phyloP scores from a whole-genome alignment of 805 yeast genomes.

The Candida andamanensis region DNA sequence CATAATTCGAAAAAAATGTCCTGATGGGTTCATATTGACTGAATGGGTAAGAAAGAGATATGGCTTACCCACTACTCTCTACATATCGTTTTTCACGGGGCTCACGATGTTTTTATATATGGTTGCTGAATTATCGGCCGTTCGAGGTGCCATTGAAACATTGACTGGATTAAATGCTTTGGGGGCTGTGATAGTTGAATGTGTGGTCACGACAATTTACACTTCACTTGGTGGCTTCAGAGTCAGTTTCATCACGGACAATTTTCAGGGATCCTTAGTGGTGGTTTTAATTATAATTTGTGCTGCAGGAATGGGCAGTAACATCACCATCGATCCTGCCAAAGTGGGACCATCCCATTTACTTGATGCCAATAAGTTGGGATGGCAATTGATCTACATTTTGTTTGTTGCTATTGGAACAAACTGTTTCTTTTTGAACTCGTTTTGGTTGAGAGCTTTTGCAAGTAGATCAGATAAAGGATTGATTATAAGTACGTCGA shows the following conservation, averaged over 20 bases:
- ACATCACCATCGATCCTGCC: slow-evolving; percentile 61
- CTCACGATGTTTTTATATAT: slow-evolving; percentile 80
- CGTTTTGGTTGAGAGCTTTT: slow-evolving; percentile 92
- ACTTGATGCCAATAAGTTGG: slow-evolving; percentile 61
- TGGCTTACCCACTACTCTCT: slow-evolving; percentile 68
- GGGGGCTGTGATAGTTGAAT: slow-evolving; percentile 78
- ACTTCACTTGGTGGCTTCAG: slow-evolving; percentile 87
- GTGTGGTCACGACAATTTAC: slow-evolving; percentile 81
- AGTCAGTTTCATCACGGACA: slow-evolving; percentile 83
- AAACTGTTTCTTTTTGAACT: slow-evolving; percentile 84
- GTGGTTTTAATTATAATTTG: slow-evolving; percentile 63
- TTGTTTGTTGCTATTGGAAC: slow-evolving; percentile 82
- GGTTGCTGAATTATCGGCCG: slow-evolving; percentile 82
- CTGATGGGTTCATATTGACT: slow-evolving; percentile 85
- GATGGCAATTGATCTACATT: slow-evolving; percentile 87
- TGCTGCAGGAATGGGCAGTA: slow-evolving; percentile 71
- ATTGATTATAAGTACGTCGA: slow-evolving; percentile 64
- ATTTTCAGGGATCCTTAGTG: slow-evolving; percentile 75
- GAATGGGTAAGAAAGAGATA: slow-evolving; percentile 90
- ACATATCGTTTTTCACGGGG: slow-evolving; percentile 75
- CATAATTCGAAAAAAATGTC: slow-evolving; percentile 67
- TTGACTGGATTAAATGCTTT: slow-evolving; percentile 75
- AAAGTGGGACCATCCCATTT: slow-evolving; percentile 60
- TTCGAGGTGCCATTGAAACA: slow-evolving; percentile 69
- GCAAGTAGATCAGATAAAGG: slow-evolving; percentile 79